Evolutionary conservation across 192 early-diverging fungal species (phyloP).

Genomic region (Entomortierella chlamydospora): DNA sequence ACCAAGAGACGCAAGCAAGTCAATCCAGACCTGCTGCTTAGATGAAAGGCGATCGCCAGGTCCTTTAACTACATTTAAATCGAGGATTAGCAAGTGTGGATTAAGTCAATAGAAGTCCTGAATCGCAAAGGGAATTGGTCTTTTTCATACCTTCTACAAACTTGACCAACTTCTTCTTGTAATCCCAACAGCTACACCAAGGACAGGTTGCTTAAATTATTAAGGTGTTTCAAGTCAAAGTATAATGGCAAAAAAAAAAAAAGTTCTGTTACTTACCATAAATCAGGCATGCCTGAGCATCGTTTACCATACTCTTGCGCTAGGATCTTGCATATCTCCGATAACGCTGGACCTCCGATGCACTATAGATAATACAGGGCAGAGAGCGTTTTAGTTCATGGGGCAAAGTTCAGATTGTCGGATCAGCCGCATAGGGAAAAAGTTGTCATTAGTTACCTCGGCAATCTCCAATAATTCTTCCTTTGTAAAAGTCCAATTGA

Average conservation of each 20-base stretch:
- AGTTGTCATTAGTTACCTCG: constrained; percentile 49
- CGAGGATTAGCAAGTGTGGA: neutral
- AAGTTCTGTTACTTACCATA: constrained; percentile 70
- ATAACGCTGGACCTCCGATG: constrained; percentile 65
- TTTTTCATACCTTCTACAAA: constrained; percentile 77
- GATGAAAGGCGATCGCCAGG: constrained; percentile 77
- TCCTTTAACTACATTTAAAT: constrained; percentile 64
- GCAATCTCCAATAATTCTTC: constrained; percentile 60
- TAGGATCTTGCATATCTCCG: constrained; percentile 68
- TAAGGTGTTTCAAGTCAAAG: no score
- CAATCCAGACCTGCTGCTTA: constrained; percentile 75
- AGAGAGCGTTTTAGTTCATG: neutral
- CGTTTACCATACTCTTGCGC: constrained; percentile 73
- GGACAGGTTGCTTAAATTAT: no score
- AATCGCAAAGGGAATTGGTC: no score
- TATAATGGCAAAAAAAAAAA: no score
- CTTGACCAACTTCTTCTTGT: constrained; percentile 60
- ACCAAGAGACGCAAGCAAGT: constrained; percentile 61
- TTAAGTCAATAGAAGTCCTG: no score
- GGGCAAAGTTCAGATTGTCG: no score
- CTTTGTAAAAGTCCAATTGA: constrained; percentile 61
- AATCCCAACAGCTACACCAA: constrained; percentile 77
- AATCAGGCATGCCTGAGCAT: constrained; percentile 74
- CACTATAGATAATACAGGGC: constrained; percentile 51
- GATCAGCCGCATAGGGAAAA: neutral